These are phyloP conservation scores for Parascedosporium putredinis DNA, from an alignment of 2,329 filamentous ascomycete species.

Conservation along the genomic window DNA sequence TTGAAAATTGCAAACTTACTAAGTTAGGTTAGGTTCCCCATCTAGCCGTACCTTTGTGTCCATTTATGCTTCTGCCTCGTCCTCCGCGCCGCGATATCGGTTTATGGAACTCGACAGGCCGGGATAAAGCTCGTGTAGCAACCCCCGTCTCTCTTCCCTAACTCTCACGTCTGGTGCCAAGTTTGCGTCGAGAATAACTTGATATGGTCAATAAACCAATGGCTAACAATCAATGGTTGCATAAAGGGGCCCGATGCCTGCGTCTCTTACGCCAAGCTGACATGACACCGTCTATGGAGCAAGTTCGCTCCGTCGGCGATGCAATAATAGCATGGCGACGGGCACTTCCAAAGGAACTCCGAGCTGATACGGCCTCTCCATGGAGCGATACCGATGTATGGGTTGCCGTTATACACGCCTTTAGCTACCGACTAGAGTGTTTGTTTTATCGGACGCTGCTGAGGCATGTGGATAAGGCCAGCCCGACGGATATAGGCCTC, in stretches of 20 bases:
- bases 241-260: neutral
- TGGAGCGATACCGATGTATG: neutral
- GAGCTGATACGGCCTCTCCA: neutral
- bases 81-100: too few relatives aligned
- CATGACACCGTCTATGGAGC: neutral
- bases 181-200: neutral
- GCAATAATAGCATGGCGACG: neutral
- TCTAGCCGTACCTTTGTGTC: neutral
- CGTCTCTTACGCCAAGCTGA: neutral
- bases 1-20: neutral
- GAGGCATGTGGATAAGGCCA: neutral
- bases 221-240: neutral
- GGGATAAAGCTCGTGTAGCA: too few relatives aligned
- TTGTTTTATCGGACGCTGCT: constrained; percentile 5
- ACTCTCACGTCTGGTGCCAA: too few relatives aligned
- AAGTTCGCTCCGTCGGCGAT: neutral
- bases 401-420: neutral
- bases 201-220: neutral
- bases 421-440: constrained; percentile 6
- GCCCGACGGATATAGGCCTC: neutral
- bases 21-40: neutral
- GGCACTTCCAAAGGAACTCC: neutral
- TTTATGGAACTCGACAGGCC: too few relatives aligned
- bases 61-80: neutral
- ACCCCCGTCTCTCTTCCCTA: neutral